These are phyloP conservation scores for Hanseniaspora guilliermondii DNA, from an alignment of 805 yeast genomes.

Conservation along the genomic window DNA sequence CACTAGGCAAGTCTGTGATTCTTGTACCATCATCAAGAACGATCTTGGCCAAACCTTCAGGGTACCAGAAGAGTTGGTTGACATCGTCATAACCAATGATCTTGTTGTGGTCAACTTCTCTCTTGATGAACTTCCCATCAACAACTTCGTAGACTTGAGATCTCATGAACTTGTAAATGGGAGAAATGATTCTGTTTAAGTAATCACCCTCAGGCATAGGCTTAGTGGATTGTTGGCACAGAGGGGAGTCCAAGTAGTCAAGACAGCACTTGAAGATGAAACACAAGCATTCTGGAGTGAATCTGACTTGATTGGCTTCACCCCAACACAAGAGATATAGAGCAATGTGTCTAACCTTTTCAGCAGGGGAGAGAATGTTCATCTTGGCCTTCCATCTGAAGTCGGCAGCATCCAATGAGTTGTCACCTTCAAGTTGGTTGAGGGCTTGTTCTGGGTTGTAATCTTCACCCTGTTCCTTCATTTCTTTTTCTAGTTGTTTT, in stretches of 20 bases:
- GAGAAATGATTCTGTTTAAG: slow-evolving; percentile 84
- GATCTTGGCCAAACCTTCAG: slow-evolving; percentile 93
- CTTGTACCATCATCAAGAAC: slow-evolving; percentile 85
- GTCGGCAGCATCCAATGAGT: slow-evolving; percentile 71
- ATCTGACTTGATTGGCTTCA: slow-evolving; percentile 88
- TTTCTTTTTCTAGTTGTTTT: slow-evolving; percentile 58
- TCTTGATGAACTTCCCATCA: slow-evolving; percentile 70
- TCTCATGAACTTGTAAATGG: slow-evolving; percentile 68
- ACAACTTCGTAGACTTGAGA: slow-evolving; percentile 69
- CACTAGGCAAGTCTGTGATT: slow-evolving; percentile 76
- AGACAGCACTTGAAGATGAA: slow-evolving; percentile 89
- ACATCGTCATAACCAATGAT: slow-evolving; percentile 94
- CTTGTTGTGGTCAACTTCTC: slow-evolving; percentile 73
- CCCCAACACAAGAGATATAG: slow-evolving; percentile 73
- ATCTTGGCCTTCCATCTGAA: slow-evolving; percentile 73
- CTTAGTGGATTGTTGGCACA: slow-evolving; percentile 76
- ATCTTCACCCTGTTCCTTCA: slow-evolving; percentile 46
- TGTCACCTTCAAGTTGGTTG: slow-evolving; percentile 67
- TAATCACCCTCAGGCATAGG: slow-evolving; percentile 82
- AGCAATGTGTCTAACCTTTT: slow-evolving; percentile 67
- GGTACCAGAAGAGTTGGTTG: slow-evolving; percentile 98
- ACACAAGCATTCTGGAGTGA: slow-evolving; percentile 80
- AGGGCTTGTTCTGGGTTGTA: slow-evolving; percentile 48
- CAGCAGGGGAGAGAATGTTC: slow-evolving; percentile 61
- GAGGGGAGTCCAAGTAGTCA: slow-evolving; percentile 79